Evolutionary conservation across 1,139 yeast genomes (phyloP).

Genomic region (Sugiyamaella pinicola): DNA sequence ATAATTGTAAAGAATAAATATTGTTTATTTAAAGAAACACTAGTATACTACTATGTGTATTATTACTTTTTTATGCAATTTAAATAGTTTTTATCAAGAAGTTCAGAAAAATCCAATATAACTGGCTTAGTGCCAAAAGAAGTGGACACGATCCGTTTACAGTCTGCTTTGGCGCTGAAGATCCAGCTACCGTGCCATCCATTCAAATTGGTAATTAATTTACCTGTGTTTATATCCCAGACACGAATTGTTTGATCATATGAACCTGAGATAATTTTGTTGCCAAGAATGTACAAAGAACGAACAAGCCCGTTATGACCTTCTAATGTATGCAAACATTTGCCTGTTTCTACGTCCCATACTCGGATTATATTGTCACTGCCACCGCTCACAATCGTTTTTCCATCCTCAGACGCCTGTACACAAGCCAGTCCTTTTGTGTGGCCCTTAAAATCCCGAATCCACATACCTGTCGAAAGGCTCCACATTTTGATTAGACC

Average conservation of each 20-base stretch:
- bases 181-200: conserved; percentile 44
- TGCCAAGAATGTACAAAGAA: conserved; percentile 36
- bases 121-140: conserved; percentile 42
- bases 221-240: conserved; percentile 41
- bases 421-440: conserved; percentile 45
- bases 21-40: neutral
- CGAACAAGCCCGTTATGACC: conserved; percentile 43
- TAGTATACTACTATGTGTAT: neutral
- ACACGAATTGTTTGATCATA: conserved; percentile 44
- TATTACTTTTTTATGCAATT: conserved; percentile 27
- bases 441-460: conserved; percentile 40
- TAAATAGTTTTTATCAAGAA: conserved; percentile 33
- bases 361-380: conserved; percentile 42
- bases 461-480: conserved; percentile 31
- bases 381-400: conserved; percentile 40
- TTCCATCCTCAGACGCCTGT: conserved; percentile 34
- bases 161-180: conserved; percentile 41
- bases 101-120: conserved; percentile 40
- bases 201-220: conserved; percentile 34
- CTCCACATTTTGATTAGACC: conserved; percentile 41
- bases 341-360: conserved; percentile 41
- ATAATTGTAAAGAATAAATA: conserved; percentile 5
- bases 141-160: conserved; percentile 39
- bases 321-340: conserved; percentile 34
- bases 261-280: conserved; percentile 42